These are phyloP conservation scores for Ambrosia trifida DNA, from an alignment of 129 eudicot species.

Conservation along the genomic window DNA sequence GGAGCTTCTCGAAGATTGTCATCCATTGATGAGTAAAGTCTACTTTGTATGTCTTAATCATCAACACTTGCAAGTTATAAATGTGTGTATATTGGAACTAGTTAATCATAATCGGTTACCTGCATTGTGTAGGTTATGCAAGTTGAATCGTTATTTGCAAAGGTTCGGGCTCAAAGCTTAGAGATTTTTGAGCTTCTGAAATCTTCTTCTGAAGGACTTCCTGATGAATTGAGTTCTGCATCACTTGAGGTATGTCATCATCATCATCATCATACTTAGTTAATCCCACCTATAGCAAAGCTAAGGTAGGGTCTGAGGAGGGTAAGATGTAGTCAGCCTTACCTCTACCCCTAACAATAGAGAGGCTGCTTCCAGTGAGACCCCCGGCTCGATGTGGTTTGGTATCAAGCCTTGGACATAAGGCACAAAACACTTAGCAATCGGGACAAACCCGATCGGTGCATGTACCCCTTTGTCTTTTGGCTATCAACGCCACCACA, in stretches of 20 bases:
- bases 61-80: neutral
- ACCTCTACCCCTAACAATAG: too few relatives aligned
- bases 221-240: constrained; percentile 55
- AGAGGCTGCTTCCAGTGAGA: too few relatives aligned
- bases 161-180: constrained; percentile 46
- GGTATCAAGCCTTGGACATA: too few relatives aligned
- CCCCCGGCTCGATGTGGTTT: too few relatives aligned
- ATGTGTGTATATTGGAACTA: neutral
- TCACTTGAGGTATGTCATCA: constrained; percentile 82
- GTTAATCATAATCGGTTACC: neutral
- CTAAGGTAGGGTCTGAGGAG: too few relatives aligned
- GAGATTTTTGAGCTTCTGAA: constrained; percentile 65
- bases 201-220: constrained; percentile 51
- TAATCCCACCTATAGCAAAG: too few relatives aligned
- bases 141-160: constrained; percentile 60
- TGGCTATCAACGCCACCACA: too few relatives aligned
- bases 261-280: too few relatives aligned
- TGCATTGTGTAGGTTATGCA: constrained; percentile 70
- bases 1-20: constrained; percentile 72
- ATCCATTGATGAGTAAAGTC: constrained; percentile 84
- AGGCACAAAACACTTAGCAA: too few relatives aligned
- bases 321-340: too few relatives aligned
- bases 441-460: too few relatives aligned
- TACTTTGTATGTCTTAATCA: constrained; percentile 64
- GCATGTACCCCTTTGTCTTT: too few relatives aligned